These are phyloP conservation scores for Closterium sp. DNA, from an alignment of 139 green algal species.

Conservation along the genomic window DNA sequence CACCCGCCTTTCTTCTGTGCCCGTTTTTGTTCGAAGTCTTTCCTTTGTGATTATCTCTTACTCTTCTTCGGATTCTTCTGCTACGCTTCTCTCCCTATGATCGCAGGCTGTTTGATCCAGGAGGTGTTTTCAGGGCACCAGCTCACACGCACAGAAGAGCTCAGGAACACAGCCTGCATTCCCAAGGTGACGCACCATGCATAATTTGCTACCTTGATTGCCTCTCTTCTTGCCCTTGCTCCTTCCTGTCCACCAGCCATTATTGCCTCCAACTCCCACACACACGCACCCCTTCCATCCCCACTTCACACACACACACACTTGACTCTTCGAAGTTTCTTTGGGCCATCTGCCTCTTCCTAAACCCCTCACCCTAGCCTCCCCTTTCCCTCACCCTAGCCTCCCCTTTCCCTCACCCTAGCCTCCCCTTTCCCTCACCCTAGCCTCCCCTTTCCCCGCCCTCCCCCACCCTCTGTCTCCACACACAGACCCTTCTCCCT, in stretches of 20 bases:
- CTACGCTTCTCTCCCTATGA: no score
- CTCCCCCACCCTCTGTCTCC: not conserved
- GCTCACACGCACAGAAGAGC: conserved; percentile 71
- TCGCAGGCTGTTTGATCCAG: conserved; percentile 82
- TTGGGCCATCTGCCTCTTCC: no score
- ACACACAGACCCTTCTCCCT: conserved; percentile 41
- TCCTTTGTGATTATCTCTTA: no score
- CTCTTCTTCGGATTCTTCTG: no score
- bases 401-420: not conserved
- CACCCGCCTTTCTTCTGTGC: not conserved
- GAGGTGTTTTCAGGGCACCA: conserved; percentile 61
- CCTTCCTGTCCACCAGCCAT: not conserved
- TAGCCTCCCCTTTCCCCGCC: not conserved
- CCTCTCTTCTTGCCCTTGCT: not conserved
- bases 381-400: not conserved
- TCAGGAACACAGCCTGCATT: conserved; percentile 77
- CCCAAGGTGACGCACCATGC: conserved; percentile 50
- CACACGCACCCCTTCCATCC: no score
- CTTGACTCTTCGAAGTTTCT: no score
- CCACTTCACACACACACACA: no score
- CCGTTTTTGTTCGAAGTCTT: no score
- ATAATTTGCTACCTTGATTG: no score
- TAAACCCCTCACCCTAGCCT: no score
- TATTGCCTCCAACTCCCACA: no score
- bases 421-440: not conserved